phyloP scores from a whole-genome alignment of 83 land plant species.

The Isoetes engelmannii region DNA sequence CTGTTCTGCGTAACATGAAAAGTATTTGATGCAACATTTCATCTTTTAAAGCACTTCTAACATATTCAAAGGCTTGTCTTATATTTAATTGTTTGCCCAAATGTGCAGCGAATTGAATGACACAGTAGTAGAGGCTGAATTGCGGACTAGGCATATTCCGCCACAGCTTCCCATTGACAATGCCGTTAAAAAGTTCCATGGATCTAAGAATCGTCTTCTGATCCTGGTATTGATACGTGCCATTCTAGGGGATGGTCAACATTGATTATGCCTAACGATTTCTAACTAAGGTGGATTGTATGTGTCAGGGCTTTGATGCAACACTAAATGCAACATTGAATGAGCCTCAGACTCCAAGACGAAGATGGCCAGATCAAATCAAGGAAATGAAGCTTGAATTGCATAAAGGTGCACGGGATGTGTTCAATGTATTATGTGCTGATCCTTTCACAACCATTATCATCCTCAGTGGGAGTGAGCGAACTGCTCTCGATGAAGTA shows the following conservation, averaged over 20 bases:
- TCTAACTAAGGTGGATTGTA: not conserved
- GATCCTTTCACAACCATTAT: not conserved
- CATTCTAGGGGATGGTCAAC: not conserved
- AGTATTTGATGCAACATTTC: not conserved
- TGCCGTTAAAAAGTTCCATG: not conserved
- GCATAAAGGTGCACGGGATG: not conserved
- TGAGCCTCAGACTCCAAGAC: not conserved
- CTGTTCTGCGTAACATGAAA: not conserved
- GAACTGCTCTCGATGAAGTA: conserved; percentile 1
- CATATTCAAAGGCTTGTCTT: not conserved
- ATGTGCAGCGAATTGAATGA: conserved; percentile 9
- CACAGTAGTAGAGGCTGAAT: conserved; percentile 7
- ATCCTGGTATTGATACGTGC: not conserved
- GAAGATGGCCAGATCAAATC: not conserved
- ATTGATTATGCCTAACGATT: not conserved
- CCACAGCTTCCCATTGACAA: conserved; percentile 1
- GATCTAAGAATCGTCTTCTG: not conserved
- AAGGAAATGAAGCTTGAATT: not conserved
- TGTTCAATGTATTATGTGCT: not conserved
- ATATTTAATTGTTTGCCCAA: not conserved
- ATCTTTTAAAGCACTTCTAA: not conserved
- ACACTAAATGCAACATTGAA: not conserved
- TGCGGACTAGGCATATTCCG: not conserved
- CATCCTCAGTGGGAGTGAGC: conserved; percentile 11
- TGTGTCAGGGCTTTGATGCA: conserved; percentile 6